Percentiles rank a stretch among this genome's conserved stretches.
phyloP scores from a whole-genome alignment of 495 filamentous ascomycete species.

The Penicillium waksmanii region DNA sequence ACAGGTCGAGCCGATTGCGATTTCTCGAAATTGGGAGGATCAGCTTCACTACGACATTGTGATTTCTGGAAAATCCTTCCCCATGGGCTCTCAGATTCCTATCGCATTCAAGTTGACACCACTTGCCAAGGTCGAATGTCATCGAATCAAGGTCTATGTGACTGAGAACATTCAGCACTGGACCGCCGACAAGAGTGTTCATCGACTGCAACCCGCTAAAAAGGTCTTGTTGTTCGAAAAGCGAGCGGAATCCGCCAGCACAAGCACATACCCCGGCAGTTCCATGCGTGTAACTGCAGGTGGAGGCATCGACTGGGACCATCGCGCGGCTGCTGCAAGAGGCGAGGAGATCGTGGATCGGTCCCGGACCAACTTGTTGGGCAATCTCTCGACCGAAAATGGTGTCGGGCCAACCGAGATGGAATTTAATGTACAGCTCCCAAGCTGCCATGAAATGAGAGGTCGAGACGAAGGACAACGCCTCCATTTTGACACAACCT shows the following conservation, averaged over 20 bases:
- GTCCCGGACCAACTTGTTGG: constrained; percentile 72
- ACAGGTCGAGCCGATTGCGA: constrained; percentile 93
- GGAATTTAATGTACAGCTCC: constrained; percentile 94
- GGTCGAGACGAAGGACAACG: constrained; percentile 72
- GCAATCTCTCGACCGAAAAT: constrained; percentile 70
- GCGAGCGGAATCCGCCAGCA: constrained; percentile 76
- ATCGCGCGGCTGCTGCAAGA: constrained; percentile 59
- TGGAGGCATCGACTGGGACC: constrained; percentile 74
- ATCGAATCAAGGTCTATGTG: constrained; percentile 92
- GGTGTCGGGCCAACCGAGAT: constrained; percentile 89
- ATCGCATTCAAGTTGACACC: constrained; percentile 98
- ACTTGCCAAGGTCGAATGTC: constrained; percentile 93
- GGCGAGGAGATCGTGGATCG: constrained; percentile 60
- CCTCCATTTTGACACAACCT: constrained; percentile 93
- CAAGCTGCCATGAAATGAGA: constrained; percentile 85
- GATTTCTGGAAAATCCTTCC: constrained; percentile 98
- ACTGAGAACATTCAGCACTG: constrained; percentile 96
- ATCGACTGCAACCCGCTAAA: constrained; percentile 79
- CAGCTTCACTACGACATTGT: constrained; percentile 98
- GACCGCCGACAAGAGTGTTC: constrained; percentile 83
- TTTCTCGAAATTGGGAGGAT: constrained; percentile 96
- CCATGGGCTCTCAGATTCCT: constrained; percentile 87
- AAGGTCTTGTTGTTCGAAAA: constrained; percentile 94
- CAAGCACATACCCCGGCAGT: constrained; percentile 77
- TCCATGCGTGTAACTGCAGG: constrained; percentile 79